phyloP scores from a whole-genome alignment of 2,329 filamentous ascomycete species.

The Elsinoe arachidis region DNA sequence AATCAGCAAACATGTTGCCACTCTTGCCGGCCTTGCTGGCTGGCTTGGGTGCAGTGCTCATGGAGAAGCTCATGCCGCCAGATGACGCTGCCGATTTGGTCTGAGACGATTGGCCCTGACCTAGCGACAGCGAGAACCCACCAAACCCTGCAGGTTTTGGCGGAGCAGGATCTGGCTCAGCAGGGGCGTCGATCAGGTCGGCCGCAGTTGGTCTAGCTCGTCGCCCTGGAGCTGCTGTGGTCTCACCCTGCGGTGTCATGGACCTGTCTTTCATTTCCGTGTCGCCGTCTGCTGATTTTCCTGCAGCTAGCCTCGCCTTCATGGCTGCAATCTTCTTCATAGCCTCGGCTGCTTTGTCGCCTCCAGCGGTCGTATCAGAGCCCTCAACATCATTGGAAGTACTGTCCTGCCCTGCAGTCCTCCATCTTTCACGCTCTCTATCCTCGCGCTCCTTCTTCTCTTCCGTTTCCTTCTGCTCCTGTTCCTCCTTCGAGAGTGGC shows the following conservation, averaged over 20 bases:
- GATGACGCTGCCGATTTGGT: constrained; percentile 12
- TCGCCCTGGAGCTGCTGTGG: constrained; percentile 25
- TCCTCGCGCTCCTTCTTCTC: constrained; percentile 26
- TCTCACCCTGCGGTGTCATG: constrained; percentile 28
- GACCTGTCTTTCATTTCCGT: constrained; percentile 36
- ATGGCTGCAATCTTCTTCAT: constrained; percentile 18
- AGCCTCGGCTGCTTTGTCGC: constrained; percentile 22
- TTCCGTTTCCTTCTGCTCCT: constrained; percentile 33
- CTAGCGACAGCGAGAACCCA: constrained; percentile 17
- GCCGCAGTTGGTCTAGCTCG: constrained; percentile 23
- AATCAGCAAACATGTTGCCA: constrained; percentile 81
- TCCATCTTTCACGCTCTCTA: constrained; percentile 44
- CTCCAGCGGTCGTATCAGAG: neutral
- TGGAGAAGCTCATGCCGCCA: constrained; percentile 22
- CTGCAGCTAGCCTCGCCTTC: constrained; percentile 18
- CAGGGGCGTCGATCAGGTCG: constrained; percentile 17
- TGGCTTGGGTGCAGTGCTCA: constrained; percentile 11
- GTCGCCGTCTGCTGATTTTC: constrained; percentile 29
- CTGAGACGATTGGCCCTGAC: neutral
- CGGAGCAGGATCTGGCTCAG: constrained; percentile 19
- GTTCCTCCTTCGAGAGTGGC: constrained; percentile 41
- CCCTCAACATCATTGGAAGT: neutral
- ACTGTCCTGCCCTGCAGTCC: constrained; percentile 25
- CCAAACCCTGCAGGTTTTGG: constrained; percentile 18
- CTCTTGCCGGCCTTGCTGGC: constrained; percentile 42